Evolutionary conservation across 441 rosid genomes (phyloP), one percentile per base, ranked within the genome.

Genomic region (Geranium incanum): DNA sequence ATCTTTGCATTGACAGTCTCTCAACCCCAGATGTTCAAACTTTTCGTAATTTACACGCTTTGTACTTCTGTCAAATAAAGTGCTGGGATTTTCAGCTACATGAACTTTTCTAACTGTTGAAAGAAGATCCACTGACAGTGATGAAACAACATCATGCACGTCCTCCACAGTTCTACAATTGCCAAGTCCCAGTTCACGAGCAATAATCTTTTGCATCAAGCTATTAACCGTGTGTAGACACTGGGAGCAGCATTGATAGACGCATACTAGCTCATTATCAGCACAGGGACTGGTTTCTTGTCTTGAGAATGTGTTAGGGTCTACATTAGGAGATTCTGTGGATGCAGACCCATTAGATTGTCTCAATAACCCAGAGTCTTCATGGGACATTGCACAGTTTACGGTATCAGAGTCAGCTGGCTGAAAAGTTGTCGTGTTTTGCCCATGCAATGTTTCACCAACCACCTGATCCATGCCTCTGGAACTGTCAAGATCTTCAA

Each of bases 241-340:
- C 59, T 75, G 76, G 63, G 85, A 73, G 79, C 99, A 95, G 80
- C 95, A 89, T 37, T 48, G 84, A 77, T 92, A 95, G n/a, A 80
- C 59, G 77, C 98, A 95, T 43, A 76, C 66, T 39, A 78, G 37
- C 45, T 71, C 77, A 69, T 84, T 79, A 63, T 79, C 87, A 69
- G 78, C 74, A 33, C 79, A 70, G 70, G 71, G 75, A 68, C 18
- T 36, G 69, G 70, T 12, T 8, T 71, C 72, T 80, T 81, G 65
- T 68, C 67, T 70, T 37, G 78, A 69, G 68, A 74, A 71, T 68
- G 69, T 21, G 74, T 63, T 67, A 15, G 28, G 55, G 36, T 78
- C 74, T 50, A 71, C 81, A 57, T 38, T 52, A 67, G 73, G 64
- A 45, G 75, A 71, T 72, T 76, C 74, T 16, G 76, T 19, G 5